phyloP scores from a whole-genome alignment of 345 rosid species.

The Eucalyptus pumila region DNA sequence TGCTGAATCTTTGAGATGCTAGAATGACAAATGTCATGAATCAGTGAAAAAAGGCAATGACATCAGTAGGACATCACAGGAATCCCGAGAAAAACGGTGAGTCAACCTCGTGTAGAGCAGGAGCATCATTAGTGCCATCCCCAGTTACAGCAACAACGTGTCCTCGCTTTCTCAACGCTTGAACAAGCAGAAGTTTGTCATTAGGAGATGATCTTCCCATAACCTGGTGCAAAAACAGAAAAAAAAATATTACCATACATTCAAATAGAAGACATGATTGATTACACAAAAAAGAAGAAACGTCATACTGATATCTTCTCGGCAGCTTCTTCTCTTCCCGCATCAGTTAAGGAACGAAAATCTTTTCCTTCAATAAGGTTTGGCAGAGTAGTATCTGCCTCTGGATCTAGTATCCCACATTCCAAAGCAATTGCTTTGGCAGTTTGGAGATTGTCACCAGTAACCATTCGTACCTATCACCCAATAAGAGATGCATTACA shows the following conservation, averaged over 20 bases:
- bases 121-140: slow-evolving; percentile 40
- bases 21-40: background rate
- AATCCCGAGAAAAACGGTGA: background rate
- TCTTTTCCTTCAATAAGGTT: slow-evolving; percentile 75
- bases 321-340: slow-evolving; percentile 52
- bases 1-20: background rate
- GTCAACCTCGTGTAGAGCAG: slow-evolving; percentile 28
- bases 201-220: slow-evolving; percentile 41
- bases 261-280: background rate
- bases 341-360: slow-evolving; percentile 64
- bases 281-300: background rate
- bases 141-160: slow-evolving; percentile 40
- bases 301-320: slow-evolving; percentile 65
- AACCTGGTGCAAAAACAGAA: slow-evolving; percentile 6
- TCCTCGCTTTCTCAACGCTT: slow-evolving; percentile 18
- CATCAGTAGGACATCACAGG: background rate
- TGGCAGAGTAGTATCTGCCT: slow-evolving; percentile 46
- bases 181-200: slow-evolving; percentile 39
- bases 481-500: background rate
- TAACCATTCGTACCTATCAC: slow-evolving; percentile 89
- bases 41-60: background rate
- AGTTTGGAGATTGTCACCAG: slow-evolving; percentile 95
- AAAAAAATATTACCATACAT: background rate
- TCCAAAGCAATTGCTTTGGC: slow-evolving; percentile 96
- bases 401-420: slow-evolving; percentile 71